phyloP scores from a whole-genome alignment of 164 flowering plant species.

The Paratinospora sagittata region DNA sequence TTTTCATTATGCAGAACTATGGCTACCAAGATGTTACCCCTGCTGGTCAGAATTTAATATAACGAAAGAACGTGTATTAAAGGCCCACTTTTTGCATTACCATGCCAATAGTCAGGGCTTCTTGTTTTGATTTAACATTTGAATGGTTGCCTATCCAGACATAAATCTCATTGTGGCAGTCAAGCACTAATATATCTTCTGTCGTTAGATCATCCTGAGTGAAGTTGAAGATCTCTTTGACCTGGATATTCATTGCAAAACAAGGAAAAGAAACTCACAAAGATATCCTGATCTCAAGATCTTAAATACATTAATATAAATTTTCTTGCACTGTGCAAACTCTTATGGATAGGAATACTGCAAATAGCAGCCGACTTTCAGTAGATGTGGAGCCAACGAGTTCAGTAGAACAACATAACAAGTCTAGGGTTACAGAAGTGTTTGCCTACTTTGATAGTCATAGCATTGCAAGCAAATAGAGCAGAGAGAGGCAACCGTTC shows the following conservation, averaged over 20 bases:
- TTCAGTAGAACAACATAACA: too few relatives aligned
- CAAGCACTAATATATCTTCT: constrained; percentile 68
- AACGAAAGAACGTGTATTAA: not conserved
- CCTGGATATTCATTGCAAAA: constrained; percentile 34
- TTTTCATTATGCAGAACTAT: not conserved
- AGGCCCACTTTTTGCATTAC: constrained; percentile 24
- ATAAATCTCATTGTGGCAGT: constrained; percentile 55
- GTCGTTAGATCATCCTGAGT: constrained; percentile 80
- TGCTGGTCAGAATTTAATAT: not conserved
- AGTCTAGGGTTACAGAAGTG: too few relatives aligned
- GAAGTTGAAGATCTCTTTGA: constrained; percentile 72
- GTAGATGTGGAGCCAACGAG: too few relatives aligned
- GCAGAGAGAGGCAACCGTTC: too few relatives aligned
- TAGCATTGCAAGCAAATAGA: too few relatives aligned
- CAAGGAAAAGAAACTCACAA: constrained; percentile 4
- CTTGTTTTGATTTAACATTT: constrained; percentile 36
- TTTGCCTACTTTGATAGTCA: too few relatives aligned
- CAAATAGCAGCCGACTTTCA: too few relatives aligned
- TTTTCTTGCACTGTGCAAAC: not conserved
- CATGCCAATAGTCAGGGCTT: constrained; percentile 45
- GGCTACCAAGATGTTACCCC: too few relatives aligned
- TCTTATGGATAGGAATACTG: too few relatives aligned
- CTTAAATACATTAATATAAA: not conserved
- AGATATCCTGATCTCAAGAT: not conserved
- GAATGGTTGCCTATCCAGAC: constrained; percentile 69